phyloP scores from a whole-genome alignment of 345 rosid species.

The Ceriops tagal region DNA sequence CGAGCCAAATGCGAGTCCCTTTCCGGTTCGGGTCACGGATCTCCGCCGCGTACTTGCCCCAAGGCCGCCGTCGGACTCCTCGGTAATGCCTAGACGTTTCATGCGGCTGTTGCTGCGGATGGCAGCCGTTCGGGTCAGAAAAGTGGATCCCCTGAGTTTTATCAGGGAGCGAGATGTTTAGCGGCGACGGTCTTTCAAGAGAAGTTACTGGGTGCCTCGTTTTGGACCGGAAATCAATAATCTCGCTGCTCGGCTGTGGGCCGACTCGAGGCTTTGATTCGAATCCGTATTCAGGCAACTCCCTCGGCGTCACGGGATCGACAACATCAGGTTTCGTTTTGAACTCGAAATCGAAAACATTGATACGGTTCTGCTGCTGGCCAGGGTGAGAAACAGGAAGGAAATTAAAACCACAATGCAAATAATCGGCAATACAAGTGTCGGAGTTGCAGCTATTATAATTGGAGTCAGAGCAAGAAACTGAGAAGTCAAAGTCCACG shows the following conservation, averaged over 20 bases:
- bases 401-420: not conserved
- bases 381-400: not conserved
- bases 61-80: constrained; percentile 85
- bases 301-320: constrained; percentile 31
- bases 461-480: constrained; percentile 11
- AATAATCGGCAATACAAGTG: constrained; percentile 16
- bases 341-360: constrained; percentile 32
- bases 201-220: not conserved
- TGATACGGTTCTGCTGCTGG: constrained; percentile 4
- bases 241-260: not conserved
- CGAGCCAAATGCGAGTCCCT: constrained; percentile 79
- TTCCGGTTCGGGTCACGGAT: constrained; percentile 79
- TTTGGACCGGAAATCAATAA: constrained; percentile 26
- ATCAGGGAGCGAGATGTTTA: constrained; percentile 50
- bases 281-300: no score
- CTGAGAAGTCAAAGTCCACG: constrained; percentile 2
- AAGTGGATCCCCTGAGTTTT: constrained; percentile 52
- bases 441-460: constrained; percentile 21
- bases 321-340: constrained; percentile 36
- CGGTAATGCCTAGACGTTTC: constrained; percentile 52
- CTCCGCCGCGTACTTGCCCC: constrained; percentile 99
- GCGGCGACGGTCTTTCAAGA: constrained; percentile 29
- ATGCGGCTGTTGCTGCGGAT: constrained; percentile 13
- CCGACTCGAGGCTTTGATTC: not conserved
- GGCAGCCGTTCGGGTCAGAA: constrained; percentile 2